Evolutionary conservation across 805 yeast genomes (phyloP).

Genomic region (Barnettozyma pratensis): DNA sequence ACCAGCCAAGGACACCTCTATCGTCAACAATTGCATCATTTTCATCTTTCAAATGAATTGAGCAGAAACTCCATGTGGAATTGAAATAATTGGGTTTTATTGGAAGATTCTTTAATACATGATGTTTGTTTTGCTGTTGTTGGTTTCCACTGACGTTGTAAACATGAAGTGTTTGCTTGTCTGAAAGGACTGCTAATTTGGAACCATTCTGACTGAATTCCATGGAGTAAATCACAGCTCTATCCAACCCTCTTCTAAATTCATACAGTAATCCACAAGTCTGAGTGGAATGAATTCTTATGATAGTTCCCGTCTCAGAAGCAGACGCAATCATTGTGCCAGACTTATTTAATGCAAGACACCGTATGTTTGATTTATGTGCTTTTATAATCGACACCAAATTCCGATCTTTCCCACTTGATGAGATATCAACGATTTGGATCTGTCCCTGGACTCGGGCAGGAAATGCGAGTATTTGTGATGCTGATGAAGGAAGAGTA

Average conservation of each 20-base stretch:
- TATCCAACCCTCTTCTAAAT: slow-evolving; percentile 86
- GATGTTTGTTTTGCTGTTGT: slow-evolving; percentile 47
- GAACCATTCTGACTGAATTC: slow-evolving; percentile 74
- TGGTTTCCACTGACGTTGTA: slow-evolving; percentile 47
- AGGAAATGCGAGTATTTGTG: slow-evolving; percentile 69
- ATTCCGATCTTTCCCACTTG: slow-evolving; percentile 57
- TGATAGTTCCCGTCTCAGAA: slow-evolving; percentile 75
- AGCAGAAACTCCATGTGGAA: slow-evolving; percentile 85
- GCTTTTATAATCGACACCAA: slow-evolving; percentile 70
- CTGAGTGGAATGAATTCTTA: slow-evolving; percentile 65
- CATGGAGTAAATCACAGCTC: slow-evolving; percentile 78
- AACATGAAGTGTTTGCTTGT: slow-evolving; percentile 84
- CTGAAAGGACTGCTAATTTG: slow-evolving; percentile 79
- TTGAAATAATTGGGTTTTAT: slow-evolving; percentile 71
- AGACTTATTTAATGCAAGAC: slow-evolving; percentile 54
- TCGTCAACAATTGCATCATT: slow-evolving; percentile 26
- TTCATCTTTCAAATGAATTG: slow-evolving; percentile 44
- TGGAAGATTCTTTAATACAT: slow-evolving; percentile 59
- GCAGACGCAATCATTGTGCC: slow-evolving; percentile 77
- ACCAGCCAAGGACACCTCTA: slow-evolving; percentile 65
- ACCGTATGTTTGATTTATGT: slow-evolving; percentile 61
- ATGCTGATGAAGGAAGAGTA: not conserved
- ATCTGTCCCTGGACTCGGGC: slow-evolving; percentile 72
- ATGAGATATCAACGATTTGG: slow-evolving; percentile 71
- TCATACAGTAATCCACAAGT: slow-evolving; percentile 71